Evolutionary conservation across 257 asterid species (phyloP).

Genomic region (Jacaranda copaia): DNA sequence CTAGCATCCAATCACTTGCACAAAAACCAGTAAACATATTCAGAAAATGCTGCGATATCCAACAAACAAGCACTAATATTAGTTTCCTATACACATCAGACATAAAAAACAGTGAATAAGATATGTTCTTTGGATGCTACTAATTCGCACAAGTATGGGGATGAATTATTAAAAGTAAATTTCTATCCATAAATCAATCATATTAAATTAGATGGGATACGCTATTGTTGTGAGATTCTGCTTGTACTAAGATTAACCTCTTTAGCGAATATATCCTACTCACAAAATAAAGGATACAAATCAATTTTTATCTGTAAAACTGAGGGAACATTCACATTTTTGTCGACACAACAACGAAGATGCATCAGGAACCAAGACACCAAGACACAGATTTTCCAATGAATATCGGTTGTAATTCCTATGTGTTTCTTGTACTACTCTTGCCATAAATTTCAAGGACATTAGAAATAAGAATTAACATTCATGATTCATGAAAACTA

Average conservation of each 20-base stretch:
- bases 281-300: not conserved
- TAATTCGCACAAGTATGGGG: not conserved
- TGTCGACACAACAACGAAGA: not conserved
- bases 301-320: not conserved
- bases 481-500: conserved; percentile 12
- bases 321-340: not conserved
- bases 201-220: not conserved
- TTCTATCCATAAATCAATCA: not conserved
- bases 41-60: not conserved
- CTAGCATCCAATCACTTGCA: conserved; percentile 14
- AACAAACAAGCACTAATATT: not conserved
- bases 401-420: not conserved
- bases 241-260: not conserved
- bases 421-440: not conserved
- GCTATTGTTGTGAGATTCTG: not conserved
- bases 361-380: conserved; percentile 5
- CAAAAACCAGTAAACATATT: not conserved
- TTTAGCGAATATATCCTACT: not conserved
- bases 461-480: not conserved
- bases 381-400: conserved; percentile 6
- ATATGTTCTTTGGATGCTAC: not conserved
- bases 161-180: conserved; percentile 8
- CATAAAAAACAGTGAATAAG: not conserved
- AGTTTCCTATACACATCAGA: not conserved
- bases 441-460: conserved; percentile 16